These are phyloP conservation scores for Teratosphaeria pseudoeucalypti DNA, from an alignment of 2,329 filamentous ascomycete genomes.

Conservation along the genomic window DNA sequence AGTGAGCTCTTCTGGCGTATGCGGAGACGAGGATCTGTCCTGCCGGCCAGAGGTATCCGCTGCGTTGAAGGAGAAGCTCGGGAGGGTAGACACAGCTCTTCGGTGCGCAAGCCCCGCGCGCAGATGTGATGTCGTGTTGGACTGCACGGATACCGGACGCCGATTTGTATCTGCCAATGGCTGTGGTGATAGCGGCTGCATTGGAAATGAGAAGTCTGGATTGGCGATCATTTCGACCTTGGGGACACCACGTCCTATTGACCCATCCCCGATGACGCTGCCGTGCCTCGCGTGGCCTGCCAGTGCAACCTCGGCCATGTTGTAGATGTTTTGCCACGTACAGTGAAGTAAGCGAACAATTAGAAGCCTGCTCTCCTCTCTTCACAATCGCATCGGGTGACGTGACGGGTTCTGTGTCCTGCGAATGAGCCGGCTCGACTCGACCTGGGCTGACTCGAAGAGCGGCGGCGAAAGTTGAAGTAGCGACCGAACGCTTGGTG, in stretches of 20 bases:
- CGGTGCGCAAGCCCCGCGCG: slow-evolving; percentile 24
- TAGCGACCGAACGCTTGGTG: background rate
- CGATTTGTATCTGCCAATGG: slow-evolving; percentile 7
- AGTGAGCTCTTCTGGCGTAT: slow-evolving; percentile 25
- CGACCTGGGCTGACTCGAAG: background rate
- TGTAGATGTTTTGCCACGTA: slow-evolving; percentile 1
- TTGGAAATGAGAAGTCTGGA: slow-evolving; percentile 40
- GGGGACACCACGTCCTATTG: slow-evolving; percentile 10
- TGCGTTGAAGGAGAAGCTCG: slow-evolving; percentile 41
- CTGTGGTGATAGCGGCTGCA: slow-evolving; percentile 23
- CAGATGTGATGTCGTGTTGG: slow-evolving; percentile 28
- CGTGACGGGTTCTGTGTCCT: background rate
- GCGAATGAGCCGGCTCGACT: background rate
- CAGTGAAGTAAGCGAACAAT: slow-evolving; percentile 1
- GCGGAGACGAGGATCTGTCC: slow-evolving; percentile 25
- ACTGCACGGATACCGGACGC: slow-evolving; percentile 25
- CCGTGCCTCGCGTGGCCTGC: slow-evolving; percentile 21
- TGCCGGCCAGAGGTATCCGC: slow-evolving; percentile 27
- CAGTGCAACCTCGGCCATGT: slow-evolving; percentile 19
- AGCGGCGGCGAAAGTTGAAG: background rate
- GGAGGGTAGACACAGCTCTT: slow-evolving; percentile 35
- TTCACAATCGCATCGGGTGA: background rate
- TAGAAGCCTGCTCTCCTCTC: background rate
- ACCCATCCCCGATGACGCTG: slow-evolving; percentile 27
- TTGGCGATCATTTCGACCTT: slow-evolving; percentile 35